phyloP scores from a whole-genome alignment of 1,139 yeast species.

The Suhomyces yuchorum region DNA sequence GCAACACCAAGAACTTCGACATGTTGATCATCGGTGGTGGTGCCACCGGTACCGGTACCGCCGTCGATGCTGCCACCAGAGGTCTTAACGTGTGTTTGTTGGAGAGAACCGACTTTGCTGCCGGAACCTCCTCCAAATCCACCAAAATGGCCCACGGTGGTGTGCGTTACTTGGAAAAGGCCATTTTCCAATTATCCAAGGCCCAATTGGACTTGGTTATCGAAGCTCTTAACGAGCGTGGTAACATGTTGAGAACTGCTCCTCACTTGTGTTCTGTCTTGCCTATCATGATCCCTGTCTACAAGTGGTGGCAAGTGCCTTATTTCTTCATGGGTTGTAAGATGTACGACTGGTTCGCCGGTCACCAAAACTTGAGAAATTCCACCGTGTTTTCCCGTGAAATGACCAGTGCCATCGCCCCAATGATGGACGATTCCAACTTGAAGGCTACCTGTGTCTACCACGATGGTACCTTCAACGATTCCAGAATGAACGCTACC shows the following conservation, averaged over 20 bases:
- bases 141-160: constrained; percentile 99
- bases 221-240: constrained; percentile 92
- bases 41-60: constrained; percentile 93
- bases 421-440: constrained; percentile 79
- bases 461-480: constrained; percentile 95
- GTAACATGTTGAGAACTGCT: constrained; percentile 85
- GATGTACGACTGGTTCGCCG: constrained; percentile 92
- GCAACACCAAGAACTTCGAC: constrained; percentile 60
- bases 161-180: constrained; percentile 92
- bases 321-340: constrained; percentile 92
- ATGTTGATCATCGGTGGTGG: constrained; percentile 92
- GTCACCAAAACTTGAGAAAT: constrained; percentile 77
- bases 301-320: constrained; percentile 95
- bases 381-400: constrained; percentile 74
- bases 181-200: constrained; percentile 86
- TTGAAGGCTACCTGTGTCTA: constrained; percentile 91
- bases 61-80: constrained; percentile 87
- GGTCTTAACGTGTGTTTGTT: constrained; percentile 87
- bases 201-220: constrained; percentile 90
- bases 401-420: constrained; percentile 75
- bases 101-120: constrained; percentile 86
- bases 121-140: constrained; percentile 93
- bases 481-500: constrained; percentile 85
- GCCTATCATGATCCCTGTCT: constrained; percentile 94
- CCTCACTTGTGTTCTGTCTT: constrained; percentile 87